Evolutionary conservation across 2,329 filamentous ascomycete genomes (phyloP).

Genomic region (Penicillium sumatraense): DNA sequence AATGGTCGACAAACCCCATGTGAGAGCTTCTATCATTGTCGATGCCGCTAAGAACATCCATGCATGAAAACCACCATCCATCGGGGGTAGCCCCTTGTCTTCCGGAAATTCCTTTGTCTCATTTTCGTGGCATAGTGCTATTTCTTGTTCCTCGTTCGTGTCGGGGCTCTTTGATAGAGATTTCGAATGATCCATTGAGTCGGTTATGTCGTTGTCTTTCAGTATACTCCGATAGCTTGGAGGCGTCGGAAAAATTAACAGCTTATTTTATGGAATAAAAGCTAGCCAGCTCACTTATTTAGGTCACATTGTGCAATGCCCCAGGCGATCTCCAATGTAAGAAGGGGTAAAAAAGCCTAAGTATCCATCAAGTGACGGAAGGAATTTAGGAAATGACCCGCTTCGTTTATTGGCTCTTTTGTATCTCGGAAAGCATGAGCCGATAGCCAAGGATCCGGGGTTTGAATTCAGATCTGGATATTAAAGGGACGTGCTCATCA

Average conservation of each 20-base stretch:
- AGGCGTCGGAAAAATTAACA: not conserved
- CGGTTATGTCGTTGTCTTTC: not conserved
- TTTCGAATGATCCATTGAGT: constrained; percentile 2
- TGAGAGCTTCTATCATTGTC: constrained; percentile 57
- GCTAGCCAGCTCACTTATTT: not conserved
- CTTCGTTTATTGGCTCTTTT: not conserved
- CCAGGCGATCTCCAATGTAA: constrained; percentile 6
- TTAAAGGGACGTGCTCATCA: not conserved
- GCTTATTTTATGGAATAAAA: constrained; percentile 2
- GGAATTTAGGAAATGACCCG: constrained; percentile 15
- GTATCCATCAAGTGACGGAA: constrained; percentile 18
- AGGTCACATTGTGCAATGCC: constrained; percentile 21
- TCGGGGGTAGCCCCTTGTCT: constrained; percentile 30
- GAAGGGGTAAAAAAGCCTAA: constrained; percentile 21
- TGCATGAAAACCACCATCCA: constrained; percentile 46
- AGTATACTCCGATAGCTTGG: not conserved
- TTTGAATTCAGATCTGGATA: not conserved
- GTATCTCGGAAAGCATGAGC: not conserved
- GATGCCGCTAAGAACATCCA: constrained; percentile 56
- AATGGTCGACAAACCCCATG: constrained; percentile 52
- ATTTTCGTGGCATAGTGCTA: constrained; percentile 9
- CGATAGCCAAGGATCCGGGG: not conserved
- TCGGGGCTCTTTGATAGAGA: constrained; percentile 3
- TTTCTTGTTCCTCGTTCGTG: constrained; percentile 7
- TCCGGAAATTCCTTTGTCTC: not conserved